phyloP scores from a whole-genome alignment of 257 asterid species.

The Solanum ossicruentum region DNA sequence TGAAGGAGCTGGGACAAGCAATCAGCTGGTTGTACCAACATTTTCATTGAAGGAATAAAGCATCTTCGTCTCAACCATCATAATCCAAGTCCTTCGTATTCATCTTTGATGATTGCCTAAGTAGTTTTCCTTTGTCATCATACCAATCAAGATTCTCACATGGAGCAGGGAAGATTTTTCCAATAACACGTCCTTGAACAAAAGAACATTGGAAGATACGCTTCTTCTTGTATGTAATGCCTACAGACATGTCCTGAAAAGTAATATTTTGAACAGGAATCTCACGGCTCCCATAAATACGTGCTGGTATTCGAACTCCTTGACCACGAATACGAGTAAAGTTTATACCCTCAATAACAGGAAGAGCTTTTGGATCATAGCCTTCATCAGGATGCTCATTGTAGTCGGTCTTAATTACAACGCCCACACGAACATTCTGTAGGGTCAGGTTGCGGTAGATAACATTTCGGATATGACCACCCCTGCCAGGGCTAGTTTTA shows the following conservation, averaged over 20 bases:
- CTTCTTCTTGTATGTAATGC: conserved; percentile 86
- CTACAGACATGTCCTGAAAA: conserved; percentile 60
- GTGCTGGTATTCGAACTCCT: conserved; percentile 84
- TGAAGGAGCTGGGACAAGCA: neutral
- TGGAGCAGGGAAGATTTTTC: conserved; percentile 68
- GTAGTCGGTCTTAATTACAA: conserved; percentile 82
- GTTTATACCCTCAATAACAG: conserved; percentile 48
- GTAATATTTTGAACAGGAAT: conserved; percentile 61
- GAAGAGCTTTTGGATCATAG: conserved; percentile 66
- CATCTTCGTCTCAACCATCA: conserved; percentile 10
- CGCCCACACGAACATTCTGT: conserved; percentile 78
- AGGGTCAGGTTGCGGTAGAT: conserved; percentile 59
- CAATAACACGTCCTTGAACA: conserved; percentile 74
- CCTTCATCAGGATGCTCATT: conserved; percentile 80
- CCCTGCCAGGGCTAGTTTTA: conserved; percentile 82
- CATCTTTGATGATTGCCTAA: conserved; percentile 27
- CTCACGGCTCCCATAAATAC: conserved; percentile 74
- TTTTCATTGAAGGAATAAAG: neutral
- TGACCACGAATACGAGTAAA: conserved; percentile 60
- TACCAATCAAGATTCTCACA: conserved; percentile 75
- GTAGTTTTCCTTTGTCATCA: conserved; percentile 45
- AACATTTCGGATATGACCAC: conserved; percentile 61
- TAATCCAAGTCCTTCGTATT: conserved; percentile 23
- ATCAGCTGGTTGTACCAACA: neutral
- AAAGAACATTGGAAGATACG: conserved; percentile 75